A percentile compares a stretch with the other conserved stretches of the same genome.
Conservation (phyloP, 495 filamentous ascomycete genomes). For the Aspergillus panamensis region DNA sequence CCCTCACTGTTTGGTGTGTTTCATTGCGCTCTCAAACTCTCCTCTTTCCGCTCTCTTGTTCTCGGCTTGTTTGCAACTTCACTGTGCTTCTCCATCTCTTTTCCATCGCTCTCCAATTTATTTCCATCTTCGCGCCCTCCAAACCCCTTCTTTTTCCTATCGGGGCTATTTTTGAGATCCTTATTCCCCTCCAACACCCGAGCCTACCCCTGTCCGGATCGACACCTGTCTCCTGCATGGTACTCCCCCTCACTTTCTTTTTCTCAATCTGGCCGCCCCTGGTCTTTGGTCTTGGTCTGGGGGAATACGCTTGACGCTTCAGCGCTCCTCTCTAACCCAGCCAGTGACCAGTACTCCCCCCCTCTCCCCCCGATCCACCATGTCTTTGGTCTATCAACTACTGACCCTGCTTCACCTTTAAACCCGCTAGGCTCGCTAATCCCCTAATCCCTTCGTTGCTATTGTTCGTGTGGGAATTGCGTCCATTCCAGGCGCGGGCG, state of each 20-base stretch:
- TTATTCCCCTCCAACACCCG: not conserved
- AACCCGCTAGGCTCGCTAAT: slow-evolving; percentile 13
- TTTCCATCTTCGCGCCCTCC: not conserved
- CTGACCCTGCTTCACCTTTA: slow-evolving; percentile 13
- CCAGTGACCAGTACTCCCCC: too few relatives aligned
- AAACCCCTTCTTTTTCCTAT: slow-evolving; percentile 5
- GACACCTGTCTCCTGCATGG: slow-evolving; percentile 16
- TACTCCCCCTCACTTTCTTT: slow-evolving; percentile 18
- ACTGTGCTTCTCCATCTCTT: not conserved
- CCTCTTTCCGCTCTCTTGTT: not conserved
- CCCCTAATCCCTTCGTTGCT: not conserved
- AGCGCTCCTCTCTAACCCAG: not conserved
- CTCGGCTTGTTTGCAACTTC: not conserved
- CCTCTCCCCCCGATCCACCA: slow-evolving; percentile 1
- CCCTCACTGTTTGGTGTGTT: slow-evolving; percentile 21
- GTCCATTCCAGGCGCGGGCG: slow-evolving; percentile 13
- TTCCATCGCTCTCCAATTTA: slow-evolving; percentile 1
- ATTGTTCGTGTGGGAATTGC: slow-evolving; percentile 11
- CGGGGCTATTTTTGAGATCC: slow-evolving; percentile 6
- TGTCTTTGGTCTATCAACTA: slow-evolving; percentile 14
- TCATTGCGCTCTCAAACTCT: slow-evolving; percentile 18
- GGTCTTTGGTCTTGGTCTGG: slow-evolving; percentile 3
- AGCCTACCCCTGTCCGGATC: slow-evolving; percentile 11
- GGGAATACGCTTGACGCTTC: not conserved
- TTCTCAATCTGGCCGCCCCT: slow-evolving; percentile 10